Conservation (phyloP, 768 basidiomycete species). For the Mycena rebaudengoi region DNA sequence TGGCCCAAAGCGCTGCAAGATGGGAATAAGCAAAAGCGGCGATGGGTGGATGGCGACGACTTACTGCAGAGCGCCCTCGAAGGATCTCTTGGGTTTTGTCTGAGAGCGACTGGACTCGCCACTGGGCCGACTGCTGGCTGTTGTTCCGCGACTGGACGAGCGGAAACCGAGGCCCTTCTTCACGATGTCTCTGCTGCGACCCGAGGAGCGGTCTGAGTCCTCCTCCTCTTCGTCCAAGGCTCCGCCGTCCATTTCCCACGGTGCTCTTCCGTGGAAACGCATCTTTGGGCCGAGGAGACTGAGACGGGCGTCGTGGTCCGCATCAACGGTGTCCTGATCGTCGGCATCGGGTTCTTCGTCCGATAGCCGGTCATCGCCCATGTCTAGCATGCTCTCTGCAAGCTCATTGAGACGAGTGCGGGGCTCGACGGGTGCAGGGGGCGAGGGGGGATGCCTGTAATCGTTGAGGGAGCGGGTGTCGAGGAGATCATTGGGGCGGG, state of each 20-base stretch:
- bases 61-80: conserved; percentile 72
- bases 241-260: conserved; percentile 77
- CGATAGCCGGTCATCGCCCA: conserved; percentile 59
- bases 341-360: conserved; percentile 57
- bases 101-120: conserved; percentile 66
- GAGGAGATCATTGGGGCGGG: conserved; percentile 43
- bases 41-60: conserved; percentile 42
- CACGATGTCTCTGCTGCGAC: conserved; percentile 45
- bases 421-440: conserved; percentile 31
- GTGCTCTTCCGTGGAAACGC: conserved; percentile 82
- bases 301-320: conserved; percentile 61
- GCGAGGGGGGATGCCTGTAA: conserved; percentile 32
- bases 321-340: conserved; percentile 44
- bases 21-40: conserved; percentile 7
- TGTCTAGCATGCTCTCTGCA: conserved; percentile 61
- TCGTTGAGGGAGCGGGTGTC: conserved; percentile 39
- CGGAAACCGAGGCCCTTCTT: conserved; percentile 57
- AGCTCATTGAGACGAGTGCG: conserved; percentile 55
- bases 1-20: conserved; percentile 62
- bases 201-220: conserved; percentile 52
- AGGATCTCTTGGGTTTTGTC: conserved; percentile 60
- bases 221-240: conserved; percentile 57
- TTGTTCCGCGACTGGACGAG: conserved; percentile 54
- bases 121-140: conserved; percentile 62
- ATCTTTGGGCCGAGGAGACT: conserved; percentile 86